Evolutionary conservation across 306 rosid species (phyloP).

Genomic region (Prunus armeniaca): DNA sequence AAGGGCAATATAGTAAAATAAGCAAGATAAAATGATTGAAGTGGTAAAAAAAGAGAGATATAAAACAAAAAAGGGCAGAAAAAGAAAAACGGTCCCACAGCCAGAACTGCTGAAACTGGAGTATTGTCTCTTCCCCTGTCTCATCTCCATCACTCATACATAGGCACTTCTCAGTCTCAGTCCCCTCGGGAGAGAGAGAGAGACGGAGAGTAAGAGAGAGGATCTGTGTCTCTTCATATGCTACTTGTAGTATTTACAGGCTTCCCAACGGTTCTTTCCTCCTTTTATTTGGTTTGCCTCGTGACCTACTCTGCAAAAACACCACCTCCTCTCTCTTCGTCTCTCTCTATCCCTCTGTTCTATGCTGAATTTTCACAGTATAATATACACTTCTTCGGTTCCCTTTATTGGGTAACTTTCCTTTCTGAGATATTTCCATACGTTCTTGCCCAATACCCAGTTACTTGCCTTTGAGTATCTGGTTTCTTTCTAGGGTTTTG

Average conservation of each 20-base stretch:
- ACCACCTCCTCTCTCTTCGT: neutral
- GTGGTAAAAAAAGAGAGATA: neutral
- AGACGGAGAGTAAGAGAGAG: neutral
- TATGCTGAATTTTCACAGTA: neutral
- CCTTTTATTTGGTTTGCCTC: conserved; percentile 44
- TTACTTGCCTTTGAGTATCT: neutral
- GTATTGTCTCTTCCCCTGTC: conserved; percentile 69
- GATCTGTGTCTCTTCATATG: conserved; percentile 13
- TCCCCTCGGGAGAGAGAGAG: neutral
- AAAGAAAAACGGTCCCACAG: conserved; percentile 43
- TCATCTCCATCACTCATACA: conserved; percentile 31
- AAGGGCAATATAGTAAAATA: neutral
- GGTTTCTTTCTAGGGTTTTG: conserved; percentile 26
- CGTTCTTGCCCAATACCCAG: conserved; percentile 5
- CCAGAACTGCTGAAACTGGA: conserved; percentile 48
- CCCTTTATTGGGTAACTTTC: conserved; percentile 29
- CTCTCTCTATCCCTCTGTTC: neutral
- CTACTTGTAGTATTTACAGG: conserved; percentile 27
- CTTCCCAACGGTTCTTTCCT: conserved; percentile 37
- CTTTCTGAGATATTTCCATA: conserved; percentile 20
- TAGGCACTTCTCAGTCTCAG: neutral
- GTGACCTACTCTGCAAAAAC: conserved; percentile 34
- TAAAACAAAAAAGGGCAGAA: neutral
- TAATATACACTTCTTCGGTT: neutral
- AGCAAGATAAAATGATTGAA: conserved; percentile 45